Conservation (phyloP, 495 filamentous ascomycete genomes). For the Aspergillus steynii region DNA sequence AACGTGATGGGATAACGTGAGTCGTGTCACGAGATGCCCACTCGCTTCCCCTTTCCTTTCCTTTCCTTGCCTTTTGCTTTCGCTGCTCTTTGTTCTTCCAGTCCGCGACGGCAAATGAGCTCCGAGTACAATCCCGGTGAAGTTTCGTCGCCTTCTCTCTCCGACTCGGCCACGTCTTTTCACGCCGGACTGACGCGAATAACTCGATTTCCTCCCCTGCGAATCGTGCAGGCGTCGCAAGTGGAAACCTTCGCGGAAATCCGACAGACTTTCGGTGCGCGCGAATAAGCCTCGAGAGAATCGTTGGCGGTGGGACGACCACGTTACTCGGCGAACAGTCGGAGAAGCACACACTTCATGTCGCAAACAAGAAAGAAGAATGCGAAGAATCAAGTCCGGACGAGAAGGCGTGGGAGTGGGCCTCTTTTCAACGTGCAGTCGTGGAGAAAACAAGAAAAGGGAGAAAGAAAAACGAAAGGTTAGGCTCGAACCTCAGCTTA, state of each 20-base stretch:
- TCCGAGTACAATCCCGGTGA: not conserved
- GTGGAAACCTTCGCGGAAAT: not conserved
- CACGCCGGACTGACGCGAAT: not conserved
- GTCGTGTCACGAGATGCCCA: conserved; percentile 11
- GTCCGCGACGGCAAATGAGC: not conserved
- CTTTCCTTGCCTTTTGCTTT: not conserved
- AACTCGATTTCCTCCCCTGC: not conserved
- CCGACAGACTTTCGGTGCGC: not conserved
- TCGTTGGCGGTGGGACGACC: not conserved
- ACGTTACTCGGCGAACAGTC: not conserved
- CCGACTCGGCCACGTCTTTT: not conserved
- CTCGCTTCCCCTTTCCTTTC: conserved; percentile 1
- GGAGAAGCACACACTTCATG: not conserved
- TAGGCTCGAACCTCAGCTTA: conserved; percentile 18
- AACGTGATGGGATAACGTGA: conserved; percentile 4
- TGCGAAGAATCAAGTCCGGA: not conserved
- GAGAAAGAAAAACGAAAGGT: not conserved
- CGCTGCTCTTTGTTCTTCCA: not conserved
- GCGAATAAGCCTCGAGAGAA: not conserved
- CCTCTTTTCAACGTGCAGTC: conserved; percentile 27
- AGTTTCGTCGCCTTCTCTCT: not conserved
- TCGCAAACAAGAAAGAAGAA: conserved; percentile 5
- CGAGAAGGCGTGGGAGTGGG: conserved; percentile 15
- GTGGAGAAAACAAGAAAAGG: conserved; percentile 11
- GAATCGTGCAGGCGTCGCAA: not conserved